phyloP scores from a whole-genome alignment of 1,139 yeast species.

The Candida pseudoviswanathii region DNA sequence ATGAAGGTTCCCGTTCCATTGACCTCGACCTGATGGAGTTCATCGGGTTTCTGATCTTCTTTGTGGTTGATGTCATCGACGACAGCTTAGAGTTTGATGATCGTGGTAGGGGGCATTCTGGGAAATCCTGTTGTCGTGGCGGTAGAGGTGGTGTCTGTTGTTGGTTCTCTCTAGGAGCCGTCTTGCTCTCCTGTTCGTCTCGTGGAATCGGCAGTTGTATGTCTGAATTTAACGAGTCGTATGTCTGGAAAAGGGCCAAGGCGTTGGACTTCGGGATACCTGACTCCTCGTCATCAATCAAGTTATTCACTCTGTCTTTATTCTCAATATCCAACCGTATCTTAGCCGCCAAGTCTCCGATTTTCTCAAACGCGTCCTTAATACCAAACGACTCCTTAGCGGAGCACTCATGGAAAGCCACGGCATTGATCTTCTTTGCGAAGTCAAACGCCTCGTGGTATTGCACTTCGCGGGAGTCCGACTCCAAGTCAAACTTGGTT shows the following conservation, averaged over 20 bases:
- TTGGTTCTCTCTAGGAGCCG: too few species aligned
- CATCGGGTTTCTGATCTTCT: neutral
- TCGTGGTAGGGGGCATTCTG: neutral
- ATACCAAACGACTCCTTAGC: constrained; percentile 25
- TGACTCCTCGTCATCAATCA: neutral
- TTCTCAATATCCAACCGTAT: neutral
- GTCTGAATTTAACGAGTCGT: neutral
- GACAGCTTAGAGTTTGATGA: neutral
- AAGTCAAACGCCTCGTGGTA: constrained; percentile 32
- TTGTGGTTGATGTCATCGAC: neutral
- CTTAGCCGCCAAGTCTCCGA: constrained; percentile 3
- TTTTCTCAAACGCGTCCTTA: constrained; percentile 27
- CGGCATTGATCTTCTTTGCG: constrained; percentile 29
- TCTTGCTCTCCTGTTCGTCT: neutral
- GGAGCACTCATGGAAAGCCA: constrained; percentile 34
- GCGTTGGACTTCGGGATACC: neutral
- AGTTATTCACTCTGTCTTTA: neutral
- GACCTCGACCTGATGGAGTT: neutral
- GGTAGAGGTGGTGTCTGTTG: neutral
- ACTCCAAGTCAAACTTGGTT: constrained; percentile 31
- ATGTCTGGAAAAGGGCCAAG: neutral
- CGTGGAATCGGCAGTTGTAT: neutral
- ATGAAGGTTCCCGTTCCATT: neutral
- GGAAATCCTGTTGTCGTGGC: neutral
- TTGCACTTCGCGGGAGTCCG: constrained; percentile 26